Conservation (phyloP, 208 protist species). For the Crithidia acanthocephali region DNA sequence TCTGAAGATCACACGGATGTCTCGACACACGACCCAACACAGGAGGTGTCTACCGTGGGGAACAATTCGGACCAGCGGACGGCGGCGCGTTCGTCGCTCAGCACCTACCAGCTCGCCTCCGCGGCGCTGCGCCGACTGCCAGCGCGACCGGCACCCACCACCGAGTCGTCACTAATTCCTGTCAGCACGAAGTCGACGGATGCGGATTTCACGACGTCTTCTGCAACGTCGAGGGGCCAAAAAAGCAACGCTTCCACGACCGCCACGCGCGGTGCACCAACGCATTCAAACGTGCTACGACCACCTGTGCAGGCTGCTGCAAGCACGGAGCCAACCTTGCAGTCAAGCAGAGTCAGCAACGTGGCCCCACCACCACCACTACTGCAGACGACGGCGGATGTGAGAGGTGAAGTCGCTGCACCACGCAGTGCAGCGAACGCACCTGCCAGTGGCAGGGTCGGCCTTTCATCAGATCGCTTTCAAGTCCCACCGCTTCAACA, state of each 20-base stretch:
- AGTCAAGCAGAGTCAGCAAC: too few species aligned
- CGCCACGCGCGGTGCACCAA: too few species aligned
- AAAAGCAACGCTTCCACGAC: too few species aligned
- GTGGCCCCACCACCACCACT: neutral
- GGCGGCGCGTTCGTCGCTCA: neutral
- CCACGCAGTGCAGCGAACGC: neutral
- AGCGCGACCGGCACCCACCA: neutral
- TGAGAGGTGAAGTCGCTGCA: neutral
- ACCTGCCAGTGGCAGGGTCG: neutral
- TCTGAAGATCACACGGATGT: neutral
- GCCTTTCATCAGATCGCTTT: neutral
- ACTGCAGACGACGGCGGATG: neutral
- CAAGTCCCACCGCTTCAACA: constrained; percentile 6
- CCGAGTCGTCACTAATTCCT: too few species aligned
- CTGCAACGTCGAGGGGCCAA: too few species aligned
- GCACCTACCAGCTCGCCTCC: constrained; percentile 21
- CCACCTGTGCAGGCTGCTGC: too few species aligned
- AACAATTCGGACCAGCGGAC: neutral
- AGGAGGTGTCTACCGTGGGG: too few species aligned
- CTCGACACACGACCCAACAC: neutral
- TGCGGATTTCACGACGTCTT: too few species aligned
- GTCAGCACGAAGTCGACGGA: neutral
- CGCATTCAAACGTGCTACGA: too few species aligned
- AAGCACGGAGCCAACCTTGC: too few species aligned
- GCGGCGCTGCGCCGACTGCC: constrained; percentile 25